These are phyloP conservation scores for Fusarium staphyleae DNA, from an alignment of 2,329 filamentous ascomycete genomes.

Conservation along the genomic window DNA sequence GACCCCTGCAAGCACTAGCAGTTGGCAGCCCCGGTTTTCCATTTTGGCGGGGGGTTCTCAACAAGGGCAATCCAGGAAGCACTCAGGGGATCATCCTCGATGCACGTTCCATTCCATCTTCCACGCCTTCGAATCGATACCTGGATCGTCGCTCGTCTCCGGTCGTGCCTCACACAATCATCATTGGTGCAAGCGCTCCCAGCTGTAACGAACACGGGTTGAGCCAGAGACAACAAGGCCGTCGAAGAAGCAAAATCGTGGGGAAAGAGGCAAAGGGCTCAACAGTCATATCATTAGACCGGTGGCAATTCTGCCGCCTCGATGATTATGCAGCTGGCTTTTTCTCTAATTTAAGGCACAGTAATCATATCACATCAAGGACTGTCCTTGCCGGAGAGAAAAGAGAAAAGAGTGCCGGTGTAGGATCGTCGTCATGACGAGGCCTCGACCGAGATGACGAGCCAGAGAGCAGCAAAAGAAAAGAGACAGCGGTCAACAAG, in stretches of 20 bases:
- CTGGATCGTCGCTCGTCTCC: conserved; percentile 25
- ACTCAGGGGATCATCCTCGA: neutral
- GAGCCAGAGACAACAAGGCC: neutral
- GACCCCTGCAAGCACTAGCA: neutral
- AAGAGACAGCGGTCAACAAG: too few relatives aligned
- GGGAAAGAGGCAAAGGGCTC: conserved; percentile 3
- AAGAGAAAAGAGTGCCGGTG: conserved; percentile 19
- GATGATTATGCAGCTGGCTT: conserved; percentile 14
- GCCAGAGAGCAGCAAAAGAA: conserved; percentile 9
- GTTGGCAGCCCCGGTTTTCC: conserved; percentile 23
- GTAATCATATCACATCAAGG: conserved; percentile 1
- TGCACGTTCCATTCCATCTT: neutral
- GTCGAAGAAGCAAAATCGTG: conserved; percentile 2
- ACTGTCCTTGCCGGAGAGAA: conserved; percentile 3
- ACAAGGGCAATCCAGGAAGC: conserved; percentile 18
- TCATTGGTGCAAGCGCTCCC: conserved; percentile 3
- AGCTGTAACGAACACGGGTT: neutral
- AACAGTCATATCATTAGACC: conserved; percentile 7
- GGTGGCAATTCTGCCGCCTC: conserved; percentile 22
- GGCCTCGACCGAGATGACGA: conserved; percentile 2
- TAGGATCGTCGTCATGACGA: conserved; percentile 19
- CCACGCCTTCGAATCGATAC: conserved; percentile 20
- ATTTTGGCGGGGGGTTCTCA: conserved; percentile 24
- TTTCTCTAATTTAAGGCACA: neutral
- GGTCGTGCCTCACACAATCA: neutral